Conservation (phyloP, 805 yeast species). For the Metschnikowia koreensis region DNA sequence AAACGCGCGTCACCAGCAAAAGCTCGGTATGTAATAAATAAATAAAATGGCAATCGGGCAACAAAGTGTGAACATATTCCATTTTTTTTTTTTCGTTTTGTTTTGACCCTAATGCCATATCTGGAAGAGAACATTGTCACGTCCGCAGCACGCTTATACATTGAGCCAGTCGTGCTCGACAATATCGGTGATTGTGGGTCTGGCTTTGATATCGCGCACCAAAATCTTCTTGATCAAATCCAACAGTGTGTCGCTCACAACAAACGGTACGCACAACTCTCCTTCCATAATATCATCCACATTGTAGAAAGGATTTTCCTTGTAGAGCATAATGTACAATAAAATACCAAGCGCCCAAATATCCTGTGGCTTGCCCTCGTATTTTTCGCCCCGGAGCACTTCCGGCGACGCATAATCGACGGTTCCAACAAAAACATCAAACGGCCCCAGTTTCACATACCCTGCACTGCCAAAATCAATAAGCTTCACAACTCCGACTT, state of each 20-base stretch:
- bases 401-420: conserved; percentile 98
- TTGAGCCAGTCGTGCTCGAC: conserved; percentile 66
- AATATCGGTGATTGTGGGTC: conserved; percentile 77
- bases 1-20: conserved; percentile 4
- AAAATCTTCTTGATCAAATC: conserved; percentile 63
- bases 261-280: conserved; percentile 66
- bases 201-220: conserved; percentile 57
- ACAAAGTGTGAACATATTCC: too few relatives aligned
- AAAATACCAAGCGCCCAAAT: conserved; percentile 96
- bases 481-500: conserved; percentile 73
- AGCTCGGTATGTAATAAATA: not conserved
- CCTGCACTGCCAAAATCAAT: conserved; percentile 98
- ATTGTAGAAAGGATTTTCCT: conserved; percentile 93
- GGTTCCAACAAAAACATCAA: conserved; percentile 96
- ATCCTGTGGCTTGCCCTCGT: conserved; percentile 92
- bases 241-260: conserved; percentile 60
- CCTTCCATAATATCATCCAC: conserved; percentile 96
- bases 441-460: conserved; percentile 85
- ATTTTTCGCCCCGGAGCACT: conserved; percentile 82
- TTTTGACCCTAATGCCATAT: too few relatives aligned
- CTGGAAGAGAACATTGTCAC: too few relatives aligned
- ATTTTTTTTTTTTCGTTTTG: too few relatives aligned
- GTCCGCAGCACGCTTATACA: conserved; percentile 10
- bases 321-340: conserved; percentile 83
- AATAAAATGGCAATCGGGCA: too few relatives aligned